Evolutionary conservation across 2,329 filamentous ascomycete genomes (phyloP), one percentile per base, ranked within the genome.

Genomic region (Talaromyces sp.): DNA sequence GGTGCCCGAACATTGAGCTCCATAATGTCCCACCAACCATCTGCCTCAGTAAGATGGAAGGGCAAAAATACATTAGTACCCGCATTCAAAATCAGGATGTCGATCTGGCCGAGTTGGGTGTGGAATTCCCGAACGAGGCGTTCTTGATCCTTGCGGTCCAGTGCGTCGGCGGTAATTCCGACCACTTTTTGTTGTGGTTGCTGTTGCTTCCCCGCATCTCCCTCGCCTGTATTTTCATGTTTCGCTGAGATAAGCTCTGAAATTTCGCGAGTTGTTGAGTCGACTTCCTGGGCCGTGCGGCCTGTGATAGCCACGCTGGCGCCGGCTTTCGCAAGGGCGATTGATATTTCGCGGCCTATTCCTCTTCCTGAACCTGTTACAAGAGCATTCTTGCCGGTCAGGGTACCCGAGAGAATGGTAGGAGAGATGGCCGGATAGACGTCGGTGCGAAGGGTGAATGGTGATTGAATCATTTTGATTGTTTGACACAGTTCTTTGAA

Each of bases 1-100:
- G 57, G 57, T 19, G 57, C 57, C 13, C 41, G 57, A 10, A 60
- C 57, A 33, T 60, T 60, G 27, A 60, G 57, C n/a, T 60, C 39
- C 57, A 60, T 60, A 11, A 60, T 35, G 47, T 60, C 57, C 57
- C 57, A 60, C 57, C 57, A 60, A 2, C 57, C 57, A 60, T 60
- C 57, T 16, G 31, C 57, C 5, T 47, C 39, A 24, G 57, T 60
- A 24, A 60, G 57, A 43, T 59, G 56, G 16, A 59, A 59, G 19
- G 56, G 56, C 22, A 59, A 5, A 35, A 59, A 59, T 8, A 59
- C 37, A 41, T 59, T 59, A 37, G 19, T 59, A 10, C 56, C 56
- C 56, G 41, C 41, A 43, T 43, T 43, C 41, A 43, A 8, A 19
- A 43, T 43, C 41, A 43, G n/a, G 9, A 43, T 43, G 19, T 43